A percentile compares a stretch with the other conserved stretches of the same genome.
Conservation (phyloP, 305 asterid species). For the Solanum hybrid region DNA sequence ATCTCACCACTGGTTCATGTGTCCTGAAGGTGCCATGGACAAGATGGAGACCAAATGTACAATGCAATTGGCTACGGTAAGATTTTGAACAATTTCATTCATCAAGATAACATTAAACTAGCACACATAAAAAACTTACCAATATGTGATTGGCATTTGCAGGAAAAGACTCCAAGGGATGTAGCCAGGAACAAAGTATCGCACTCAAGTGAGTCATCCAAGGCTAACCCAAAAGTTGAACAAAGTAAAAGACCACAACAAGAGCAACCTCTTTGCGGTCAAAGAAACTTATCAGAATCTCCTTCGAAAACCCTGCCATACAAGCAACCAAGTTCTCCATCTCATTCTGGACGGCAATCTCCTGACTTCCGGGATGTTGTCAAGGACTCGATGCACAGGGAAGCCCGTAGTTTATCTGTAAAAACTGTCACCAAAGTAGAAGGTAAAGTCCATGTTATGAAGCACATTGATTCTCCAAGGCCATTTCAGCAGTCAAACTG, state of each 20-base stretch:
- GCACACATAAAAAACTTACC: not conserved
- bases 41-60: slow-evolving; percentile 2
- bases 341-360: slow-evolving; percentile 22
- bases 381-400: slow-evolving; percentile 80
- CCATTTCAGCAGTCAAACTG: slow-evolving; percentile 38
- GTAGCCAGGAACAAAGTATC: not conserved
- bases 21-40: slow-evolving; percentile 3
- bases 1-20: not conserved
- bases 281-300: slow-evolving; percentile 22
- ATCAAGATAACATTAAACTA: not conserved
- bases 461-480: slow-evolving; percentile 84
- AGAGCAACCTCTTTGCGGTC: slow-evolving; percentile 22
- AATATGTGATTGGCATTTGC: slow-evolving; percentile 16
- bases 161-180: slow-evolving; percentile 42
- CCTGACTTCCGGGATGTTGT: slow-evolving; percentile 57
- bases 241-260: slow-evolving; percentile 32
- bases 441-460: slow-evolving; percentile 47
- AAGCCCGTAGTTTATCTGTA: slow-evolving; percentile 55
- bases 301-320: slow-evolving; percentile 10
- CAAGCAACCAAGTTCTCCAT: slow-evolving; percentile 22
- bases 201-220: slow-evolving; percentile 56
- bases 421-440: slow-evolving; percentile 41
- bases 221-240: slow-evolving; percentile 52
- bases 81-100: slow-evolving; percentile 11
- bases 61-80: slow-evolving; percentile 20